Conservation (phyloP, 139 green algal genomes). For the Asterochloris erici region DNA sequence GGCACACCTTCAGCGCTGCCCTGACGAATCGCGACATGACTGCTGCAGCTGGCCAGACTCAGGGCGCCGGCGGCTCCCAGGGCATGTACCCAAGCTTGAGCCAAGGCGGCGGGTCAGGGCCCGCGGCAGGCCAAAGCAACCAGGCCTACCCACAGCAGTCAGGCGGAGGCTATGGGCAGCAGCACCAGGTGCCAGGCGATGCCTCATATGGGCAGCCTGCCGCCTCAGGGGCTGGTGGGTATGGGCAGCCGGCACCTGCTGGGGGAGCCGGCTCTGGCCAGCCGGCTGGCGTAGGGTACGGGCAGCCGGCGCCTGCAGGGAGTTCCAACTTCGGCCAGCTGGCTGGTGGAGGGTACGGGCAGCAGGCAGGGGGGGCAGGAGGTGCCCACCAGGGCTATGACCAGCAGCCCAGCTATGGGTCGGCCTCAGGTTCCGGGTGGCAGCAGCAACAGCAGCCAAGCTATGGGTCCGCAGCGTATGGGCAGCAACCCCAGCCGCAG, state of each 20-base stretch:
- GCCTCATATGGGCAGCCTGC: background rate
- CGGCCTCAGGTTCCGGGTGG: too few relatives aligned
- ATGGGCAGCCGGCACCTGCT: background rate
- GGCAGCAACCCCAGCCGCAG: too few relatives aligned
- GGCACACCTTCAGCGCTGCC: too few relatives aligned
- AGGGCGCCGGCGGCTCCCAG: background rate
- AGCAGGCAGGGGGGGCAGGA: background rate
- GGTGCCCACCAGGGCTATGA: too few relatives aligned
- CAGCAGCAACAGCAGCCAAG: too few relatives aligned
- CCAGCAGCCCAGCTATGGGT: too few relatives aligned
- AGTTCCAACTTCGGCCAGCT: background rate
- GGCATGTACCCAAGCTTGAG: background rate
- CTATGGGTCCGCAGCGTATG: too few relatives aligned
- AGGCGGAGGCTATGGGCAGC: background rate
- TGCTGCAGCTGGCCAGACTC: background rate
- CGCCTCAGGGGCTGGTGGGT: background rate
- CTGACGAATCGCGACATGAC: too few relatives aligned
- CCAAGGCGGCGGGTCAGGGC: background rate
- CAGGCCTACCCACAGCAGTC: background rate
- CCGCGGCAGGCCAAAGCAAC: background rate
- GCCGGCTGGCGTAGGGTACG: background rate
- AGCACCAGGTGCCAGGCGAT: background rate
- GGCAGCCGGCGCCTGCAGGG: background rate
- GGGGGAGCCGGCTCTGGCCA: background rate
- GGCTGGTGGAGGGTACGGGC: background rate